Conservation (phyloP, 441 rosid species). For the Adansonia grandidieri region DNA sequence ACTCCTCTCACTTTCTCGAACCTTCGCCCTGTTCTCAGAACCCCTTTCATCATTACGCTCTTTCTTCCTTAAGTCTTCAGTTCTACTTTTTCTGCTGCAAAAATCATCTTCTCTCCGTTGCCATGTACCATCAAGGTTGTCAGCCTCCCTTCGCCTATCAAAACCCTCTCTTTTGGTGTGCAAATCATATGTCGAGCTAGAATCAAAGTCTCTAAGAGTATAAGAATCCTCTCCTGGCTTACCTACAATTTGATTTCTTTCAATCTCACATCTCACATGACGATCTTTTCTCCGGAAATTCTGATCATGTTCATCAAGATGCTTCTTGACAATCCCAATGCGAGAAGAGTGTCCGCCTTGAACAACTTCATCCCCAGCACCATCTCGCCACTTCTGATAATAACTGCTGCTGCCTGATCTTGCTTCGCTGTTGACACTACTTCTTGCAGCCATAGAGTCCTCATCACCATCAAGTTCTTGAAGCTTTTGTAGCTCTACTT, state of each 20-base stretch:
- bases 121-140: constrained; percentile 58
- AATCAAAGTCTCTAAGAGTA: constrained; percentile 63
- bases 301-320: constrained; percentile 56
- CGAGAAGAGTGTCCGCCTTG: constrained; percentile 62
- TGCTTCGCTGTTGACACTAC: constrained; percentile 89
- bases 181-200: constrained; percentile 43
- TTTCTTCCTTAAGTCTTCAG: constrained; percentile 73
- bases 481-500: constrained; percentile 42
- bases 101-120: constrained; percentile 71
- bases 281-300: constrained; percentile 62
- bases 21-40: constrained; percentile 70
- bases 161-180: constrained; percentile 57
- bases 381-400: constrained; percentile 65
- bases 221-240: constrained; percentile 67
- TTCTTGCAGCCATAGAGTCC: constrained; percentile 81
- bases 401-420: constrained; percentile 89
- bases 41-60: constrained; percentile 73
- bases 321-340: constrained; percentile 50
- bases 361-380: constrained; percentile 77
- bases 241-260: constrained; percentile 47
- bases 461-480: constrained; percentile 72
- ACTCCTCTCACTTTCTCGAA: constrained; percentile 65
- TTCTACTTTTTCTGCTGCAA: constrained; percentile 58
- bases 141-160: constrained; percentile 75
- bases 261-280: constrained; percentile 66